These are phyloP conservation scores for Biscogniauxia mediterranea DNA, from an alignment of 2,329 filamentous ascomycete species.

Conservation along the genomic window DNA sequence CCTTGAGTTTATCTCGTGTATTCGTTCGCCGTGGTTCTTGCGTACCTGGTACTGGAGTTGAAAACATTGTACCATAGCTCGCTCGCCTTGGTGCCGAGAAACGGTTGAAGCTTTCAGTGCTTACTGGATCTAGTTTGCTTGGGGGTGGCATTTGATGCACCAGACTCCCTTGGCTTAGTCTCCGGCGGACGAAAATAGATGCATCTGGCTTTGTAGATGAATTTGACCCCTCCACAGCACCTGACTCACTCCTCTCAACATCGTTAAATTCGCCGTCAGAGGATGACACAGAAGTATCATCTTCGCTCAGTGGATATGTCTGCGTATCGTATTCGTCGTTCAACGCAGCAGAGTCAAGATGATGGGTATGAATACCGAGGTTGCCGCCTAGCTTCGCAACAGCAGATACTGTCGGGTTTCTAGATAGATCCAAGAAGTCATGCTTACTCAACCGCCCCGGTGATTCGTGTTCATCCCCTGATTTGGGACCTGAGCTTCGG, in stretches of 20 bases:
- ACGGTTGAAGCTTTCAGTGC: conserved; percentile 15
- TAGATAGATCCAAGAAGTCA: conserved; percentile 61
- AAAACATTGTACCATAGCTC: conserved; percentile 28
- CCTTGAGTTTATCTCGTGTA: conserved; percentile 3
- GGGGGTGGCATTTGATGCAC: conserved; percentile 31
- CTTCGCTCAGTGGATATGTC: conserved; percentile 20
- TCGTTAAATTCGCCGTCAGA: conserved; percentile 38
- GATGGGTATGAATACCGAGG: conserved; percentile 74
- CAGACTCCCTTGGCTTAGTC: conserved; percentile 43
- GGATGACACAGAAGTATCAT: conserved; percentile 20
- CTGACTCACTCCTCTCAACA: conserved; percentile 38
- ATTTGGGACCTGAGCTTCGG: conserved; percentile 42
- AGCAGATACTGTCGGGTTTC: conserved; percentile 53
- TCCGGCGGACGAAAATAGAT: conserved; percentile 24
- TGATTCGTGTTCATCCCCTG: conserved; percentile 22
- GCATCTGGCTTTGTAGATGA: conserved; percentile 30
- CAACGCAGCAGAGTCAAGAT: conserved; percentile 62
- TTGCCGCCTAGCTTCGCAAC: conserved; percentile 60
- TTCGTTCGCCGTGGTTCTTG: conserved; percentile 1
- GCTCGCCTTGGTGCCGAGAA: conserved; percentile 12
- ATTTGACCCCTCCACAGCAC: conserved; percentile 39
- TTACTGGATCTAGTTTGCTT: conserved; percentile 25
- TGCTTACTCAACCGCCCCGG: conserved; percentile 47
- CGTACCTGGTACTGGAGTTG: conserved; percentile 1
- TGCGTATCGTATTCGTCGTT: conserved; percentile 27